Evolutionary conservation across 208 protist species (phyloP).

Genomic region (Crithidia sp.): DNA sequence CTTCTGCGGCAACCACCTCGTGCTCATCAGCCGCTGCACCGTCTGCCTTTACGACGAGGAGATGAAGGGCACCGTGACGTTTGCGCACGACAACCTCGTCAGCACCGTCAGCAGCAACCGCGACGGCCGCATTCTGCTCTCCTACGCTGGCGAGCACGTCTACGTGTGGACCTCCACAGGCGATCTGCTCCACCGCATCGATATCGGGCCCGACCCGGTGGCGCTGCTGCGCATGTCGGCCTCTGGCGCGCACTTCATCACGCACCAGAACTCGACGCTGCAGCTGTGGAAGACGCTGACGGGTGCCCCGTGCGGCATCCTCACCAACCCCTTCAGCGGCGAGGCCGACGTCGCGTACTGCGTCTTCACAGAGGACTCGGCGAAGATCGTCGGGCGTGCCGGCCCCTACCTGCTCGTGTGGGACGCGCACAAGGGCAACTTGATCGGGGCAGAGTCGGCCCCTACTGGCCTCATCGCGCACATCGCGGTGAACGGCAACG

Average conservation of each 20-base stretch:
- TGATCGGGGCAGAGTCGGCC: constrained; percentile 57
- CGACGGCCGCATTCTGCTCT: constrained; percentile 69
- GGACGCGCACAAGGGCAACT: constrained; percentile 52
- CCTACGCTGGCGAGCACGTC: constrained; percentile 60
- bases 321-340: constrained; percentile 41
- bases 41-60: constrained; percentile 61
- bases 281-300: constrained; percentile 72
- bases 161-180: constrained; percentile 74
- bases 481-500: constrained; percentile 51
- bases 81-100: constrained; percentile 69
- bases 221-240: constrained; percentile 62
- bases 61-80: constrained; percentile 25
- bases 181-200: constrained; percentile 71
- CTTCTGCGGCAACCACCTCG: constrained; percentile 69
- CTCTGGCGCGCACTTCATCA: constrained; percentile 57
- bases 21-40: constrained; percentile 48
- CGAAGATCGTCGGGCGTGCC: constrained; percentile 54
- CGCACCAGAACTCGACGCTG: constrained; percentile 52
- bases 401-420: constrained; percentile 58
- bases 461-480: constrained; percentile 55
- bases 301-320: constrained; percentile 35
- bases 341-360: constrained; percentile 44
- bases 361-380: constrained; percentile 67
- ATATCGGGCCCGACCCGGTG: constrained; percentile 58
- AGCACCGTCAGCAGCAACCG: constrained; percentile 51